Base-by-base conservation (phyloP, 805 yeast species). In the Metschnikowia chrysomelidarum region DNA sequence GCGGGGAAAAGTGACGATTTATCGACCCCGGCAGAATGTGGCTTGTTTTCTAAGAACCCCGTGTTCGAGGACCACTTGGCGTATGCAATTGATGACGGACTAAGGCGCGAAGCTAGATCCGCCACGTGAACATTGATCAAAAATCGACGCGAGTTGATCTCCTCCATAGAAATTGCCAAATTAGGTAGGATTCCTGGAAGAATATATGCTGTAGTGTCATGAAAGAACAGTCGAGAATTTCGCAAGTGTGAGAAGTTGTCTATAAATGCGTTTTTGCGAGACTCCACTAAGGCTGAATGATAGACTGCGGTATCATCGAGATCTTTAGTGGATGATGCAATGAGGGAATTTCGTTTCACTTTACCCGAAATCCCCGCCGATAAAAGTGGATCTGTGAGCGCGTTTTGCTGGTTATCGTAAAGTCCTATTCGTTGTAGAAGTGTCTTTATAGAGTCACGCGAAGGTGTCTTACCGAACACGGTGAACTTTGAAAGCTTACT, bases 91-190 rank as follows among this genome's bases (percentile, higher is more conserved):
- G 43, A 36, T 11, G 49, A 29, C 8, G 74, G 74, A 2, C 56
- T 14, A 4, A 69, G 22, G 30, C 49, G 57, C 1, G 70, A 50
- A 7, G 61, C 60, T 4, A 67, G 34, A 44, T 71, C 76, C 3
- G 73, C 71, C 7, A 71, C 44, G 44, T 71, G 76, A 6, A 71
- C 36, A 34, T 64, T 60, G 8, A 71, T 32, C 4, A 42, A 29
- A 37, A 61, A 59, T 34, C 60, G 62, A 24, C 72, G 45, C 8
- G 66, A 43, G 42, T 62, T 66, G 29, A 60, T 40, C 32, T 59
- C 58, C 28, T 58, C 64, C 20, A 69, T 34, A 1, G 76, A 71
- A 1, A 69, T 41, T 1, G 60, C 73, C 15, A 44, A 9, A 29
- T 27, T 32, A 8, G 34, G 22, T 5, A 16, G 30, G 17, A 17